phyloP scores from a whole-genome alignment of 2,329 filamentous ascomycete species.

The Aspergillus japonicus region DNA sequence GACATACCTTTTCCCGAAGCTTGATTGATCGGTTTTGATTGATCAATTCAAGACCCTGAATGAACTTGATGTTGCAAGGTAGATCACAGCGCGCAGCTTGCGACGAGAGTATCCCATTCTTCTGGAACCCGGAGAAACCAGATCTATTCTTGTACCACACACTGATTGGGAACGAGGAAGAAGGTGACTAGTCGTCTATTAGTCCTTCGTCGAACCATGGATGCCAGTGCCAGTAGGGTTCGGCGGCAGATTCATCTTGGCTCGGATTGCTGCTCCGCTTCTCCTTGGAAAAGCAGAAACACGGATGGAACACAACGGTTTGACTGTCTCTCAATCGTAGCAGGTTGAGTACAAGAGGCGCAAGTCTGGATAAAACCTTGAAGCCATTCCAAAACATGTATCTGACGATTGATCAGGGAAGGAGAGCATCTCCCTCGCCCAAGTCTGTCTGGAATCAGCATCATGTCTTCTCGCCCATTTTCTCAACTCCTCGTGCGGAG shows the following conservation, averaged over 20 bases:
- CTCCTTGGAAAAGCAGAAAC: background rate
- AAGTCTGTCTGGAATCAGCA: background rate
- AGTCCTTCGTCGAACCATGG: conserved; percentile 17
- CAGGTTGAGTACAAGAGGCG: background rate
- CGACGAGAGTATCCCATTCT: background rate
- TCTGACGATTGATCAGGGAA: background rate
- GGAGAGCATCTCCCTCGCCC: background rate
- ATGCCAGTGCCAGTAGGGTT: background rate
- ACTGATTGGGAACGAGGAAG: conserved; percentile 14
- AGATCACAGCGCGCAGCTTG: background rate
- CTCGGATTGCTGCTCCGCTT: background rate
- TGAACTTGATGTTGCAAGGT: background rate
- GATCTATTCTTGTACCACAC: background rate
- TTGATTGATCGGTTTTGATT: background rate
- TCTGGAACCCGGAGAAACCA: conserved; percentile 1
- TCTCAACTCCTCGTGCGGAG: background rate
- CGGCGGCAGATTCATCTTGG: conserved; percentile 5
- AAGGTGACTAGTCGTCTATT: conserved; percentile 19
- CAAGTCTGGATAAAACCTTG: no score
- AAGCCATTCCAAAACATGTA: background rate
- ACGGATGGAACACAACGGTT: background rate
- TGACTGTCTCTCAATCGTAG: background rate
- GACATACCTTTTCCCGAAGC: background rate
- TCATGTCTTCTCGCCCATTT: background rate
- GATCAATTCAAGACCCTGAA: background rate